These are phyloP conservation scores for Eucalyptus shirleyi DNA, from an alignment of 345 rosid species.

Conservation along the genomic window DNA sequence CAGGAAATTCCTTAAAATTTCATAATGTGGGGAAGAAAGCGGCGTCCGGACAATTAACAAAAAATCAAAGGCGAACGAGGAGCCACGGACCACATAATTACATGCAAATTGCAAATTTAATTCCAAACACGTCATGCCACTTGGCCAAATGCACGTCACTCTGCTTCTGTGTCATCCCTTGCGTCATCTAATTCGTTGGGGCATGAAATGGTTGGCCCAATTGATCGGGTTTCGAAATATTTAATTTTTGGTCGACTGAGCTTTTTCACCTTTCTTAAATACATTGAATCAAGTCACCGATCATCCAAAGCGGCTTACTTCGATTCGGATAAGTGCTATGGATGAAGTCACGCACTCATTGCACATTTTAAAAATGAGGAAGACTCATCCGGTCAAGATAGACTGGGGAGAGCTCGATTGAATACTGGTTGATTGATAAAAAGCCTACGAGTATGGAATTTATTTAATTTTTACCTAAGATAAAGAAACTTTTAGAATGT, in stretches of 20 bases:
- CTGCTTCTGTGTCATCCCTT: background rate
- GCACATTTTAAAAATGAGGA: background rate
- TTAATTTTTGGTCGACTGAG: background rate
- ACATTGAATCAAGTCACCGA: background rate
- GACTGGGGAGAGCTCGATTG: background rate
- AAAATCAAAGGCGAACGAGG: background rate
- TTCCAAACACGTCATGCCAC: background rate
- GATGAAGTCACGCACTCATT: background rate
- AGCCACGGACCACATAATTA: background rate
- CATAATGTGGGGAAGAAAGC: background rate
- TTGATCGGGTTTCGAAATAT: background rate
- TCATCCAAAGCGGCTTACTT: background rate
- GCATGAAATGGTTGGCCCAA: background rate
- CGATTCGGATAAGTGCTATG: background rate
- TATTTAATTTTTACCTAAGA: background rate
- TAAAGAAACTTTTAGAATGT: background rate
- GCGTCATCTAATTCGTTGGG: background rate
- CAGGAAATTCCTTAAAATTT: background rate
- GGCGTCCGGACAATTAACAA: background rate
- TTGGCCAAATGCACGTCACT: background rate
- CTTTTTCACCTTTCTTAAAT: background rate
- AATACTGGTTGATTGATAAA: background rate
- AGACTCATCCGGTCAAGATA: background rate
- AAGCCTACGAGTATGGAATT: background rate
- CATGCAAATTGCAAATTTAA: background rate